phyloP scores from a whole-genome alignment of 441 rosid species.

The Raphanus hybrid region DNA sequence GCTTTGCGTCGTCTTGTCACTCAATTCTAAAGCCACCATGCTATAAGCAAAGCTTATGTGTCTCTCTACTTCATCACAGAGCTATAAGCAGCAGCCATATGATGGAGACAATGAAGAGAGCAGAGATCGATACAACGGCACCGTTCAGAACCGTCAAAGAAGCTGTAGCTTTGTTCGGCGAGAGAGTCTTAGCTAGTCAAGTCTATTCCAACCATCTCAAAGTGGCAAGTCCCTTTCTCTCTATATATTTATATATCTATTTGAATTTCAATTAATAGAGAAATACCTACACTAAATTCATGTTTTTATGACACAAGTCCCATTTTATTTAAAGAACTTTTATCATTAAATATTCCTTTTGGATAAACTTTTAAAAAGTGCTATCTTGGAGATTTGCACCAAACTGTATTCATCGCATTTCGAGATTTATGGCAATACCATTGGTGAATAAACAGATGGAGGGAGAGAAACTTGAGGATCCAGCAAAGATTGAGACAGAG shows the following conservation, averaged over 20 bases:
- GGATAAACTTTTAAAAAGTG: too few relatives aligned
- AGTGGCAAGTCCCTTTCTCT: conserved; percentile 44
- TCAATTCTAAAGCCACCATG: conserved; percentile 20
- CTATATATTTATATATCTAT: background rate
- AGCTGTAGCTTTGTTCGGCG: conserved; percentile 85
- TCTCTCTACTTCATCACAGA: conserved; percentile 15
- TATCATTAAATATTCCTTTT: too few relatives aligned
- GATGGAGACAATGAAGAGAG: conserved; percentile 51
- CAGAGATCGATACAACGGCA: conserved; percentile 80
- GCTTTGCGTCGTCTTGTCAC: conserved; percentile 36
- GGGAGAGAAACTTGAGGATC: background rate
- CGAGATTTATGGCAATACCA: background rate
- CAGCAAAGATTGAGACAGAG: conserved; percentile 50
- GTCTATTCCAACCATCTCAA: conserved; percentile 63
- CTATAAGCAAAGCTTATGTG: conserved; percentile 29
- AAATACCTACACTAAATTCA: too few relatives aligned
- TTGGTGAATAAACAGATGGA: conserved; percentile 42
- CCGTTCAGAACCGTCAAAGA: conserved; percentile 86
- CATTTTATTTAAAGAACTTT: too few relatives aligned
- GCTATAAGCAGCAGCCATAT: conserved; percentile 25
- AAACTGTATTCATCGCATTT: background rate
- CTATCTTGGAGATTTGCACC: too few relatives aligned
- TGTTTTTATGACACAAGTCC: too few relatives aligned
- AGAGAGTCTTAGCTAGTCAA: conserved; percentile 73
- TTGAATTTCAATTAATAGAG: background rate